Percentiles rank a stretch among this genome's conserved stretches.
Conservation (phyloP, 352 stramenopile species). For the Phytophthora tentaculata region DNA sequence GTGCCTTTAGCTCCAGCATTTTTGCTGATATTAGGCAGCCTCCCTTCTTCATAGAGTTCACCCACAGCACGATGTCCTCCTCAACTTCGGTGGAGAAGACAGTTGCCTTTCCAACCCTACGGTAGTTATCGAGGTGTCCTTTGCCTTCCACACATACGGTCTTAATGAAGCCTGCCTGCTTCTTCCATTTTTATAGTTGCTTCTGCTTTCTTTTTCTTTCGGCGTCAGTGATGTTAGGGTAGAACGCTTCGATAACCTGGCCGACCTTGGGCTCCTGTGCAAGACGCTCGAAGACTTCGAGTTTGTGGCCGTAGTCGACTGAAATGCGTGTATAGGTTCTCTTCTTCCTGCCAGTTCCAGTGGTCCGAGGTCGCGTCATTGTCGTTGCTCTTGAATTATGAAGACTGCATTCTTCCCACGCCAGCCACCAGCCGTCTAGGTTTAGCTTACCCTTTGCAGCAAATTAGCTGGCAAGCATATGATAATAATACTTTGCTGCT, state of each 20-base stretch:
- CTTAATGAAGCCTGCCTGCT: not conserved
- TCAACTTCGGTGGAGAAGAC: not conserved
- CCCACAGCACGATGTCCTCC: not conserved
- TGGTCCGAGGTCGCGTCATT: too few relatives aligned
- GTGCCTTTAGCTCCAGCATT: not conserved
- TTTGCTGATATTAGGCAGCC: not conserved
- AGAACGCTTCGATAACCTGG: too few relatives aligned
- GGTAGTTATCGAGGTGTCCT: too few relatives aligned
- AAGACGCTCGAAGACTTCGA: too few relatives aligned
- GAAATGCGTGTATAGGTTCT: too few relatives aligned
- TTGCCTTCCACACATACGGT: not conserved
- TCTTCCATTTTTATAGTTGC: too few relatives aligned
- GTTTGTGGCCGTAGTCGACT: too few relatives aligned
- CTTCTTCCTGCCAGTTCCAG: too few relatives aligned
- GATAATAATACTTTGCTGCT: not conserved
- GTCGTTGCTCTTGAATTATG: not conserved
- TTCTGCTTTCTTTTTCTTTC: too few relatives aligned
- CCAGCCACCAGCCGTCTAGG: not conserved
- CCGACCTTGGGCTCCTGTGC: too few relatives aligned
- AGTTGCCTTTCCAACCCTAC: not conserved
- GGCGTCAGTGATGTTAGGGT: too few relatives aligned
- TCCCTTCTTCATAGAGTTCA: not conserved
- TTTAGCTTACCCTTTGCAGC: not conserved
- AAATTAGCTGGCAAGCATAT: not conserved
- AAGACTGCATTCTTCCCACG: not conserved